A percentile compares a stretch with the other conserved stretches of the same genome.
These are phyloP conservation scores for Vaucheria bursata DNA, from an alignment of 352 stramenopile species.

Conservation along the genomic window DNA sequence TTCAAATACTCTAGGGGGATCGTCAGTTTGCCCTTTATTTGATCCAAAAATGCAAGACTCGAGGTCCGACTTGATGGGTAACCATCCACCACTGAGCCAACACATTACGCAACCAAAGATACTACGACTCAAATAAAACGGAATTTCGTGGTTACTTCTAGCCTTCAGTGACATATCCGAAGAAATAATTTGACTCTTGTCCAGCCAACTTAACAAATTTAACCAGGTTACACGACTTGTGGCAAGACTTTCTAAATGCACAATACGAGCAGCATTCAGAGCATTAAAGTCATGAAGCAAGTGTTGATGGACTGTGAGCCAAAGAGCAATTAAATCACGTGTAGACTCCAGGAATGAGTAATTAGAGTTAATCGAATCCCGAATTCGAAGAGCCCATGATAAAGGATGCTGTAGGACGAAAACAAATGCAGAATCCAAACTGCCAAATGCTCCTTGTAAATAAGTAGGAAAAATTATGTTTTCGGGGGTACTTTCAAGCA, in stretches of 20 bases:
- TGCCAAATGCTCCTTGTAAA: constrained; percentile 6
- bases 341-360: background rate
- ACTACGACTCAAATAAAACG: background rate
- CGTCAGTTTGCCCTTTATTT: no score
- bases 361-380: background rate
- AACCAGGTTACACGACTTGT: background rate
- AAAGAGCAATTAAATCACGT: background rate
- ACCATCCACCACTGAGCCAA: background rate
- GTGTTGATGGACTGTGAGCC: constrained; percentile 6
- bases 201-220: background rate
- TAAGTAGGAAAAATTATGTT: background rate
- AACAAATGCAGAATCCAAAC: background rate
- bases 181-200: background rate
- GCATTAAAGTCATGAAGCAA: background rate
- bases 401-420: constrained; percentile 3
- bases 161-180: background rate
- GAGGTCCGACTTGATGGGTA: background rate
- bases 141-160: background rate
- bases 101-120: constrained; percentile 4
- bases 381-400: background rate
- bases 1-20: no score
- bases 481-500: constrained; percentile 21
- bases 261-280: background rate
- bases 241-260: background rate
- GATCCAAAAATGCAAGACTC: background rate